A percentile compares a stretch with the other conserved stretches of the same genome.
Evolutionary conservation across 1,284 basidiomycete species (phyloP).

Genomic region (Laetiporus sulphureus): DNA sequence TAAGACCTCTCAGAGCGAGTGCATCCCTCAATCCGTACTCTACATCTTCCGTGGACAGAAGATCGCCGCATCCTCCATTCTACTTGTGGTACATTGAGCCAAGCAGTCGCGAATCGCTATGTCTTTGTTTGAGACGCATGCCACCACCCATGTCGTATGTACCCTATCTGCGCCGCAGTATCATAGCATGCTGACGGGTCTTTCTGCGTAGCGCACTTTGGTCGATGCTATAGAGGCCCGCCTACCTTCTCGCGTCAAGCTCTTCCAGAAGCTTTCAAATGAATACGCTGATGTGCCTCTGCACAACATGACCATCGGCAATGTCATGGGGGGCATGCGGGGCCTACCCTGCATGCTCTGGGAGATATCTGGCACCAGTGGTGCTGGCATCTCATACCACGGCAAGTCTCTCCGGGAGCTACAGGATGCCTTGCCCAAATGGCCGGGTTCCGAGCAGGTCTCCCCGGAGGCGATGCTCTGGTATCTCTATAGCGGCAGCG

Average conservation of each 20-base stretch:
- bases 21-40: no score
- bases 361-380: conserved; percentile 5
- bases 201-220: conserved; percentile 2
- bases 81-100: no score
- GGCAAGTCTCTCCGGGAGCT: conserved; percentile 5
- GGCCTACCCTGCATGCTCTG: conserved; percentile 7
- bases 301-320: conserved; percentile 6
- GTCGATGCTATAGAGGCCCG: conserved; percentile 4
- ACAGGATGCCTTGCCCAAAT: conserved; percentile 2
- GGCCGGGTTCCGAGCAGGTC: conserved; percentile 4
- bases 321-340: conserved; percentile 8
- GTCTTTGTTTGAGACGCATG: not conserved
- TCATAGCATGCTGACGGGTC: no score
- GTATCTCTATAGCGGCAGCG: conserved; percentile 6
- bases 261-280: conserved; percentile 1
- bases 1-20: no score
- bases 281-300: conserved; percentile 3
- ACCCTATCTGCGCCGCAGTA: no score
- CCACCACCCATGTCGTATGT: not conserved
- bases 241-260: conserved; percentile 4
- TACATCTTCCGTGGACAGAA: no score
- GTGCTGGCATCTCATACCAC: conserved; percentile 5
- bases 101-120: no score
- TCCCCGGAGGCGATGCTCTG: conserved; percentile 8
- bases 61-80: no score